Base-by-base conservation (phyloP, 2,329 filamentous ascomycete species). In the Neurospora sp. region DNA sequence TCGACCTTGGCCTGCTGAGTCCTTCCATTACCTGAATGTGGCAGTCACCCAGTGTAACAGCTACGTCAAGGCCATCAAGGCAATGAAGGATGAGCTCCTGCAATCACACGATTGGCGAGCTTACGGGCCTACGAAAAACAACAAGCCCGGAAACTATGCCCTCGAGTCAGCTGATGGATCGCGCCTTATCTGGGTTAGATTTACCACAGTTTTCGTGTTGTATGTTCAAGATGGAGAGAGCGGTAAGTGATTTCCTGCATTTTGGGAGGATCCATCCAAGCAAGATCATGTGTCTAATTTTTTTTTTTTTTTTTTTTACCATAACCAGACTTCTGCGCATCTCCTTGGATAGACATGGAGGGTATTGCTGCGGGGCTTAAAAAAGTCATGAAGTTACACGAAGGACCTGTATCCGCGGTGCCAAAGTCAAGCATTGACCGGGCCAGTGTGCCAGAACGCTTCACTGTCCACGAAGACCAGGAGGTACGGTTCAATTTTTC, bases 221-320 rank as follows among this genome's bases (percentile, higher is more conserved):
- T 0, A 1, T 8, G 4, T 33, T 15, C 0, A 3, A 1, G 13
- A 58, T 33, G 1, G 9, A 3, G 23, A 28, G 0, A 0, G 0
- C 19, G 3, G 23, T 58, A 33, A 58, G 52, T 58, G 7, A 1
- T 10, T 33, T 33, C 23, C 23, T 23, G 23, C 23, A 23, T 23
- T 3, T 23, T 23, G 2, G 23, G 23, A 23, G 23, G 23, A 23
- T 23, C 23, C 23, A 23, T 23, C 23, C 23, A 23, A 23, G 23
- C 23, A 23, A 23, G 23, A 23, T 23, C 2, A 23, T 23, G 23
- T 23, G 23, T 23, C 23, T 23, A 23, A 23, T 23, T 23, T 23
- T 23, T 23, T 23, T 23, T 2, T 23, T 23, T 2, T 23, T 23
- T 23, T 23, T 23, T 23, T 23, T 23, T 23, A 23, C 23, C 23